Percentiles rank a stretch among this genome's conserved stretches.
Evolutionary conservation across 345 rosid genomes (phyloP).

Genomic region (Schrenkiella parvula): DNA sequence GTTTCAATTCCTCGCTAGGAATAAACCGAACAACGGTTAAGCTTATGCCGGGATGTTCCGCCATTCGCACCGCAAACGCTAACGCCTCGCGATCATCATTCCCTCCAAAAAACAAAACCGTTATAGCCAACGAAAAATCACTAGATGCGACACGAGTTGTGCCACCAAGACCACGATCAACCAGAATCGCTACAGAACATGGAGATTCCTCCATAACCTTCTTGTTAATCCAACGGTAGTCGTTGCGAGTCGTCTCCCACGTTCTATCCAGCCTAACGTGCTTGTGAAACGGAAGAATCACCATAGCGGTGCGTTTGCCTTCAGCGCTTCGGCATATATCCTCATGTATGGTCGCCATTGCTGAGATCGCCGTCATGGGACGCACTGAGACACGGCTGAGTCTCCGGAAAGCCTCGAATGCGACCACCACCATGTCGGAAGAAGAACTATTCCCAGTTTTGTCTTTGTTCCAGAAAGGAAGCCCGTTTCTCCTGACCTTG

Average conservation of each 20-base stretch:
- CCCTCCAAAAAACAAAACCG: slow-evolving; percentile 77
- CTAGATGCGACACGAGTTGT: slow-evolving; percentile 64
- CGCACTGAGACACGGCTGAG: slow-evolving; percentile 62
- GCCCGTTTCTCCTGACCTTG: slow-evolving; percentile 73
- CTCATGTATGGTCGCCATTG: slow-evolving; percentile 57
- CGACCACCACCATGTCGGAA: slow-evolving; percentile 63
- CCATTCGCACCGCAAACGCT: slow-evolving; percentile 70
- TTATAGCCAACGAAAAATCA: slow-evolving; percentile 47
- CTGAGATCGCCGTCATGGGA: slow-evolving; percentile 85
- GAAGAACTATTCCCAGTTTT: slow-evolving; percentile 19
- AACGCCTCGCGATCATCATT: slow-evolving; percentile 81
- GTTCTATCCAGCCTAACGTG: slow-evolving; percentile 65
- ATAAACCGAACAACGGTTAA: slow-evolving; percentile 47
- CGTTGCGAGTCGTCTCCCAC: slow-evolving; percentile 56
- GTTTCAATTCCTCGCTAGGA: slow-evolving; percentile 32
- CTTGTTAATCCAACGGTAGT: slow-evolving; percentile 51
- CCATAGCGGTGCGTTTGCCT: slow-evolving; percentile 51
- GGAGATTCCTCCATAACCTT: slow-evolving; percentile 60
- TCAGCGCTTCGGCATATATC: slow-evolving; percentile 66
- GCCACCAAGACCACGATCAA: slow-evolving; percentile 89
- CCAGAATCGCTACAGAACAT: slow-evolving; percentile 78
- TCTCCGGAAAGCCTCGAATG: slow-evolving; percentile 63
- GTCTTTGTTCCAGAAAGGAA: slow-evolving; percentile 83
- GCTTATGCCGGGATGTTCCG: slow-evolving; percentile 77
- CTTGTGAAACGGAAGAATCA: slow-evolving; percentile 79